Conservation (phyloP, 1,139 yeast species). For the Yamadazyma aaseri region DNA sequence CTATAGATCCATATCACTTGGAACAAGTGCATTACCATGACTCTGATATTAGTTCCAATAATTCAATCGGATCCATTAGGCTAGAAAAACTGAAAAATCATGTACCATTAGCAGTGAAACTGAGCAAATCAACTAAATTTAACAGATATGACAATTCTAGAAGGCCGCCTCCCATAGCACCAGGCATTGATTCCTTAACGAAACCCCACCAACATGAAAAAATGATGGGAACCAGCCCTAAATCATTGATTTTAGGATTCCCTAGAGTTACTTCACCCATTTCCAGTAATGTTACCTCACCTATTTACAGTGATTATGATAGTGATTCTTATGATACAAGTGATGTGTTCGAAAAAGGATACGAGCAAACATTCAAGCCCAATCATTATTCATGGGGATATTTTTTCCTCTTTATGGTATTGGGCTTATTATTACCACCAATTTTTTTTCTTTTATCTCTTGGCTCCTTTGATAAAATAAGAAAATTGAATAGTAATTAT, state of each 20-base stretch:
- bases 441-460: constrained; percentile 29
- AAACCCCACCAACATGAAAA: constrained; percentile 13
- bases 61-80: constrained; percentile 10
- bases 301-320: constrained; percentile 7
- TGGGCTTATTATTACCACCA: constrained; percentile 37
- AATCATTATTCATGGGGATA: constrained; percentile 19
- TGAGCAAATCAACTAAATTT: not conserved
- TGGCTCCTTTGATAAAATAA: constrained; percentile 33
- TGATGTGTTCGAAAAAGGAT: constrained; percentile 3
- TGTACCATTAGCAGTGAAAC: no score
- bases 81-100: not conserved
- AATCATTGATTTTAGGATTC: constrained; percentile 10
- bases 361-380: constrained; percentile 2
- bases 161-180: constrained; percentile 17
- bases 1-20: constrained; percentile 7
- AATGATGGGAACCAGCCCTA: constrained; percentile 10
- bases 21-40: constrained; percentile 18
- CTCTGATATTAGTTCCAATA: constrained; percentile 15
- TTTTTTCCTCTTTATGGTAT: constrained; percentile 22
- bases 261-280: constrained; percentile 9
- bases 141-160: constrained; percentile 5
- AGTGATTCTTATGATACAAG: constrained; percentile 2
- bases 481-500: constrained; percentile 14
- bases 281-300: constrained; percentile 8
- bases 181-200: constrained; percentile 11